phyloP scores from a whole-genome alignment of 2,329 filamentous ascomycete genomes.

The Teratosphaeria nubilosa region DNA sequence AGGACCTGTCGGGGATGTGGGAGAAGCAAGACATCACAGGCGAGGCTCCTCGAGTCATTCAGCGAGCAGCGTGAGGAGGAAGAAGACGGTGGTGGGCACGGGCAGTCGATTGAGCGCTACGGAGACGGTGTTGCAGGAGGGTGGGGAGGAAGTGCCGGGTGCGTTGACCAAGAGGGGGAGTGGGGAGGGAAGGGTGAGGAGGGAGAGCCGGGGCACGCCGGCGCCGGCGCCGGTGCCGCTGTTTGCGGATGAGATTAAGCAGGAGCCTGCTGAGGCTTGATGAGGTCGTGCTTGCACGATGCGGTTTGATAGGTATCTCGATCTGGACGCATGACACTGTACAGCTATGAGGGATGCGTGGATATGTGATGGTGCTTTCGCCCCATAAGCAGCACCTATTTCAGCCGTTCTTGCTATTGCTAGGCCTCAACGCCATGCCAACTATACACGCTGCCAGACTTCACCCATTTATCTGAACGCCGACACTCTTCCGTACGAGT shows the following conservation, averaged over 20 bases:
- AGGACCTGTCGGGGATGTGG: conserved; percentile 12
- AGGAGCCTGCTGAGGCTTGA: conserved; percentile 13
- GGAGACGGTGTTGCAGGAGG: conserved; percentile 18
- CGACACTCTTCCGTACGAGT: neutral
- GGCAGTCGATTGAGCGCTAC: conserved; percentile 19
- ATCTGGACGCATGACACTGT: neutral
- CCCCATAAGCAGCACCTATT: no score
- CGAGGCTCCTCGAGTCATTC: neutral
- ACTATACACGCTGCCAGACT: neutral
- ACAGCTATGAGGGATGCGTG: no score
- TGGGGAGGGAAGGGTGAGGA: neutral
- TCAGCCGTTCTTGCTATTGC: no score
- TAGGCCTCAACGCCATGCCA: neutral
- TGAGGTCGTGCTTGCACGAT: neutral
- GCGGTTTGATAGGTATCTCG: neutral
- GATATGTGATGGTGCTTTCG: no score
- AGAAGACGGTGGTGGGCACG: conserved; percentile 8
- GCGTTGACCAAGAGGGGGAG: neutral
- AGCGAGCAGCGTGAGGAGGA: conserved; percentile 3
- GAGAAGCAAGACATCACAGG: conserved; percentile 15
- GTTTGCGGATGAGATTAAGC: conserved; percentile 15
- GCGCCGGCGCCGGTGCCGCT: conserved; percentile 5
- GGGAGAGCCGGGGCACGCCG: neutral
- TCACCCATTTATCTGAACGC: neutral
- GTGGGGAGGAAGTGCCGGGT: conserved; percentile 1